Percentiles rank a stretch among this genome's conserved stretches.
These are phyloP conservation scores for Skeletonema tropicum DNA, from an alignment of 108 stramenopile genomes.

Conservation along the genomic window DNA sequence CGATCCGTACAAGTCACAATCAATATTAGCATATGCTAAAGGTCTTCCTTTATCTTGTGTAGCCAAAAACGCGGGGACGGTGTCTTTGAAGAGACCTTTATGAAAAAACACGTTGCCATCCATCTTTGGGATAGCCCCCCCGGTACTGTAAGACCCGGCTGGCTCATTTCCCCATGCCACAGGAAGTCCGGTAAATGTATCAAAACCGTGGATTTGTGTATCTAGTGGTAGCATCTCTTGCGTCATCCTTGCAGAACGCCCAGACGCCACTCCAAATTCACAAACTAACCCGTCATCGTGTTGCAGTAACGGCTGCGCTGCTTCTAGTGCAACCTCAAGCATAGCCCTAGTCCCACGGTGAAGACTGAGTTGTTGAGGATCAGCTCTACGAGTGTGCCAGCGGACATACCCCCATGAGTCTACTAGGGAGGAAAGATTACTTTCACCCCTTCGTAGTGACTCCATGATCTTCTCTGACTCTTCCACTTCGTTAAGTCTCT, in stretches of 20 bases:
- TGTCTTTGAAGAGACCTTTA: conserved; percentile 85
- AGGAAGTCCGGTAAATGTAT: conserved; percentile 90
- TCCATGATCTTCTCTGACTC: conserved; percentile 79
- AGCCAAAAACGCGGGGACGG: conserved; percentile 67
- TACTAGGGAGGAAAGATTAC: conserved; percentile 66
- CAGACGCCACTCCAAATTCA: conserved; percentile 87
- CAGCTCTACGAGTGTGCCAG: conserved; percentile 75
- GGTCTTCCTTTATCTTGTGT: conserved; percentile 55
- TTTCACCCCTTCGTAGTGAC: conserved; percentile 65
- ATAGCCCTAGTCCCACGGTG: conserved; percentile 83
- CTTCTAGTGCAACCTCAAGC: conserved; percentile 80
- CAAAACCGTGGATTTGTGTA: conserved; percentile 80
- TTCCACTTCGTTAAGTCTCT: conserved; percentile 70
- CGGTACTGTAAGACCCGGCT: conserved; percentile 79
- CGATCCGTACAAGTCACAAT: conserved; percentile 83
- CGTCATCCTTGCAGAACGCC: conserved; percentile 78
- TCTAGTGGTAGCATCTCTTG: conserved; percentile 83
- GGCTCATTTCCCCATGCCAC: conserved; percentile 85
- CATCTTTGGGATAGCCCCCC: conserved; percentile 69
- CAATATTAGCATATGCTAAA: conserved; percentile 88
- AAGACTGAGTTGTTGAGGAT: conserved; percentile 61
- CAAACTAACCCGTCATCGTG: conserved; percentile 76
- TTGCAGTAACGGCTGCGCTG: conserved; percentile 73
- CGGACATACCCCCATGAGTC: conserved; percentile 91
- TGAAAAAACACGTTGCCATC: conserved; percentile 72